phyloP scores from a whole-genome alignment of 2,329 filamentous ascomycete genomes.

The Helminthosporium solani region DNA sequence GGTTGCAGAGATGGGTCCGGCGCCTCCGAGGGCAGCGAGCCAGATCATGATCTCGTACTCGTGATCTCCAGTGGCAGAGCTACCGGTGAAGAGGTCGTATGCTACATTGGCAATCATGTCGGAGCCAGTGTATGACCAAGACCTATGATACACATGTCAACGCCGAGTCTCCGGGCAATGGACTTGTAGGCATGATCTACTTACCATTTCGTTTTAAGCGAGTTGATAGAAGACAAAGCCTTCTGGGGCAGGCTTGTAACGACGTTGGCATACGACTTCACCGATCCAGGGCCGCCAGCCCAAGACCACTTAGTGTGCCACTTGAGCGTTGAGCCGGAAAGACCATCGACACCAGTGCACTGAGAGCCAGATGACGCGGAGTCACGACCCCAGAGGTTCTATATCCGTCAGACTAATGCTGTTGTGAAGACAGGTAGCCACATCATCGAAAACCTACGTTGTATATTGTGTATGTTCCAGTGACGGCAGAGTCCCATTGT shows the following conservation, averaged over 20 bases:
- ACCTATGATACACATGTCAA: neutral
- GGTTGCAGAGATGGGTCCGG: constrained; percentile 60
- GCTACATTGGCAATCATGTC: constrained; percentile 58
- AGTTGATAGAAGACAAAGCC: constrained; percentile 40
- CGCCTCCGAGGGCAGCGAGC: constrained; percentile 59
- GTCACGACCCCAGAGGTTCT: constrained; percentile 48
- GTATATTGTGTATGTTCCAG: constrained; percentile 37
- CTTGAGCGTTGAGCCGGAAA: constrained; percentile 40
- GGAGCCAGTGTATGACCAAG: constrained; percentile 53
- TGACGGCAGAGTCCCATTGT: constrained; percentile 31
- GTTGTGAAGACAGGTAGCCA: neutral
- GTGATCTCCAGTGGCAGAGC: constrained; percentile 47
- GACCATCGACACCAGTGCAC: constrained; percentile 47
- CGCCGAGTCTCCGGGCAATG: neutral
- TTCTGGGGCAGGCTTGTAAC: constrained; percentile 39
- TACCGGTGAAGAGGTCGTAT: constrained; percentile 62
- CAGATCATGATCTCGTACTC: constrained; percentile 69
- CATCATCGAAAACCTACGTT: constrained; percentile 16
- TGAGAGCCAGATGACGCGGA: constrained; percentile 48
- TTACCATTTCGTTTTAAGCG: constrained; percentile 47
- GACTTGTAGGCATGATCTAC: neutral
- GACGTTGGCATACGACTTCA: constrained; percentile 50
- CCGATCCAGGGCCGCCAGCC: constrained; percentile 39
- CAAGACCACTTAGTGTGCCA: constrained; percentile 51
- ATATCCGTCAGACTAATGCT: neutral